A percentile compares a stretch with the other conserved stretches of the same genome.
These are phyloP conservation scores for Penicillium brevicompactum DNA, from an alignment of 2,329 filamentous ascomycete genomes.

Conservation along the genomic window DNA sequence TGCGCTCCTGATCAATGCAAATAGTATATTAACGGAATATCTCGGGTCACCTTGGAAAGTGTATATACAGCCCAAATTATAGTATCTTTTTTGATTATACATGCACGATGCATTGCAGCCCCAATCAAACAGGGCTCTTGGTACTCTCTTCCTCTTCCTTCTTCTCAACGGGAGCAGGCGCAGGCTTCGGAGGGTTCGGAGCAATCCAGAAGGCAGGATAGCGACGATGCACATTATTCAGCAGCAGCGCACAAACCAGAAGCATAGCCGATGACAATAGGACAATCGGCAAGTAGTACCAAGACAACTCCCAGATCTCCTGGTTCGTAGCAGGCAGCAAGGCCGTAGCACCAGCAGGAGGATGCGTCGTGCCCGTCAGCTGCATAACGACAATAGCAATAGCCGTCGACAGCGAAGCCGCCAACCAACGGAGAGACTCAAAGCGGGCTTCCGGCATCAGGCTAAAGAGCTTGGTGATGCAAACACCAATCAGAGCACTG, in stretches of 20 bases:
- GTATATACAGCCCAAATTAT: too few species aligned
- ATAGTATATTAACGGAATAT: not conserved
- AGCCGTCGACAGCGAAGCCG: conserved; percentile 33
- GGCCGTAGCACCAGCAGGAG: conserved; percentile 38
- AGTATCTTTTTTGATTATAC: too few species aligned
- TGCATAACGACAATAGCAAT: conserved; percentile 35
- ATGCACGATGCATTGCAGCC: not conserved
- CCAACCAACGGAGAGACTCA: conserved; percentile 33
- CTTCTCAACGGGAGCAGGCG: not conserved
- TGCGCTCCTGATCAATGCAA: not conserved
- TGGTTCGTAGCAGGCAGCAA: conserved; percentile 32
- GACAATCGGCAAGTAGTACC: conserved; percentile 35
- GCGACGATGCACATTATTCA: conserved; percentile 36
- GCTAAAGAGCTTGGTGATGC: conserved; percentile 35
- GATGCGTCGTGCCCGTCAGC: conserved; percentile 35
- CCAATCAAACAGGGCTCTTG: not conserved
- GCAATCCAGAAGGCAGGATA: conserved; percentile 38
- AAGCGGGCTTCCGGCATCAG: conserved; percentile 34
- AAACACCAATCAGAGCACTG: conserved; percentile 33
- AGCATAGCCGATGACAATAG: conserved; percentile 34
- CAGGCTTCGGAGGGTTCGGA: conserved; percentile 17
- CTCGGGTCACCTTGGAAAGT: too few species aligned
- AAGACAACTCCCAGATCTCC: conserved; percentile 32
- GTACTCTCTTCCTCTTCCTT: not conserved
- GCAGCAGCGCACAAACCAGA: conserved; percentile 28